Evolutionary conservation across 148 eudicot genomes (phyloP).

Genomic region (Heliosperma pusillum): DNA sequence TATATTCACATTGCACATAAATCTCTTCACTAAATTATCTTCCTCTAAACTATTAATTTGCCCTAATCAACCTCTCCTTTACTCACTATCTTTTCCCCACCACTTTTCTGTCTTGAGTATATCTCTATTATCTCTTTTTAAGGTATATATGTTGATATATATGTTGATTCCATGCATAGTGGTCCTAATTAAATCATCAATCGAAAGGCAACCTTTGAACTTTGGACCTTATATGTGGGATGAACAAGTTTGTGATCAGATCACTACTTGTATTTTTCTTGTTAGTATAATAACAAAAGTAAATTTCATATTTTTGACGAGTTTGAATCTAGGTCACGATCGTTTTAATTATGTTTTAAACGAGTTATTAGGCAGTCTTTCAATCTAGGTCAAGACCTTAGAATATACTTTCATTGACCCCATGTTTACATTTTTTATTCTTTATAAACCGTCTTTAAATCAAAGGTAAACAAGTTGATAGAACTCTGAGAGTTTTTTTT

Average conservation of each 20-base stretch:
- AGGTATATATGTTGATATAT: constrained; percentile 3
- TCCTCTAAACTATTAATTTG: background rate
- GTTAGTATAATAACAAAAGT: no score
- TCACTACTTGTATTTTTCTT: no score
- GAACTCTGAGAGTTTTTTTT: no score
- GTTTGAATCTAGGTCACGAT: background rate
- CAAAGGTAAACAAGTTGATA: no score
- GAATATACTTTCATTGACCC: no score
- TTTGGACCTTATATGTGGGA: constrained; percentile 30
- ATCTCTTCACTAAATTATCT: background rate
- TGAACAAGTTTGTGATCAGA: constrained; percentile 10
- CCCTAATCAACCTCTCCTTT: background rate
- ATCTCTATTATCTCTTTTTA: background rate
- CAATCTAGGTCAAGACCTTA: no score
- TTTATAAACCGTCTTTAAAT: no score
- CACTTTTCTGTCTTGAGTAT: background rate
- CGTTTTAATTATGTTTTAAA: no score
- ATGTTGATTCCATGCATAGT: background rate
- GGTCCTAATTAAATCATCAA: constrained; percentile 8
- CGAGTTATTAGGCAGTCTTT: no score
- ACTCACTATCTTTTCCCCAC: background rate
- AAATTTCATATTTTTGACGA: background rate
- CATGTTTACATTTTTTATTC: no score
- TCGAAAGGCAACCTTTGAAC: constrained; percentile 32
- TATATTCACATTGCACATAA: background rate